Evolutionary conservation across 257 asterid genomes (phyloP).

Genomic region (Solanum bulbocastanum): DNA sequence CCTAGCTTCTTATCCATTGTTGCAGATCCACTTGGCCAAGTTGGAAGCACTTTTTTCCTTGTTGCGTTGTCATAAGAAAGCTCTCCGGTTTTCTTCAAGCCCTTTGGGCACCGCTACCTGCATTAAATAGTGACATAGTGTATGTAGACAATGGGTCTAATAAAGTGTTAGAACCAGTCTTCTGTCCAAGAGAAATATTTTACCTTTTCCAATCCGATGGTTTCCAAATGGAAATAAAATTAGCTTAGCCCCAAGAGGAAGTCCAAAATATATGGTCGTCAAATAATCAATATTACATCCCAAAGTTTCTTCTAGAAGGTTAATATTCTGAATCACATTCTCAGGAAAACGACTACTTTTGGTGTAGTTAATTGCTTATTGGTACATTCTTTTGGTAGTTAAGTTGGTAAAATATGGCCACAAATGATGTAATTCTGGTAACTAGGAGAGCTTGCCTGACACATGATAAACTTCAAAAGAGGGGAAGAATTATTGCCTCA

Average conservation of each 20-base stretch:
- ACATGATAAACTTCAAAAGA: too few relatives aligned
- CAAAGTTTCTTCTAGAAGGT: background rate
- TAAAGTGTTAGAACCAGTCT: background rate
- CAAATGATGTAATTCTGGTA: background rate
- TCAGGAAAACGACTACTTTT: background rate
- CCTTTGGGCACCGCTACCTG: background rate
- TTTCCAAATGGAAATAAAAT: background rate
- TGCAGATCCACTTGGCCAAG: background rate
- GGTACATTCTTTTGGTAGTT: background rate
- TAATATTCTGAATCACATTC: background rate
- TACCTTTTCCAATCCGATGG: background rate
- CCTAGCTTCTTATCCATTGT: background rate
- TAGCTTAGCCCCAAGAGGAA: background rate
- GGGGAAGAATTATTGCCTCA: too few relatives aligned
- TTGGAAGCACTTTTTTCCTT: background rate
- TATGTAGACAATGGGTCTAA: background rate
- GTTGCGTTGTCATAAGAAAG: background rate
- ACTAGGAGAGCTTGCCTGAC: too few relatives aligned
- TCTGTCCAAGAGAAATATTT: background rate
- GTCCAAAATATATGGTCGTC: background rate
- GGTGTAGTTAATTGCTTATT: background rate
- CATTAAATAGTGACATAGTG: background rate
- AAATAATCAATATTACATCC: background rate
- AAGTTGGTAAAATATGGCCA: background rate
- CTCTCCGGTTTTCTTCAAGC: background rate